Evolutionary conservation across 139 green algal species (phyloP).

Genomic region (Chlamydomonas sp.): DNA sequence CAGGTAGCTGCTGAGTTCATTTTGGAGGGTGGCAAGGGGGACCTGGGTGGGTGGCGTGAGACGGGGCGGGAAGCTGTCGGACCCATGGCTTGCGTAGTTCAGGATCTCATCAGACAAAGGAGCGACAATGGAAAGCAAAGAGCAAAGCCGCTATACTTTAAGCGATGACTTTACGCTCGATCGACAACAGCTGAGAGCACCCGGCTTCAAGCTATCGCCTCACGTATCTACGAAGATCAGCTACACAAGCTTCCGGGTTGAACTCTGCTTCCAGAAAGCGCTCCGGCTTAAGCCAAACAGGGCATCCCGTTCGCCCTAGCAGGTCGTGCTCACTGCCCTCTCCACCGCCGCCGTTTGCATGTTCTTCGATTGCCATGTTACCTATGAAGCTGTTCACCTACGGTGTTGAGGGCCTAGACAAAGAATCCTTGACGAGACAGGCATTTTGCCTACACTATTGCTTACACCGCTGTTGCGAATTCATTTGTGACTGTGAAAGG

Average conservation of each 20-base stretch:
- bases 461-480: too few relatives aligned
- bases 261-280: slow-evolving; percentile 79
- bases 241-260: slow-evolving; percentile 76
- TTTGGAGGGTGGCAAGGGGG: slow-evolving; percentile 83
- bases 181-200: too few relatives aligned
- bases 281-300: slow-evolving; percentile 86
- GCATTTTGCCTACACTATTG: too few relatives aligned
- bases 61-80: background rate
- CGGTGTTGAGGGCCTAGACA: too few relatives aligned
- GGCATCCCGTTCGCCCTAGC: slow-evolving; percentile 37
- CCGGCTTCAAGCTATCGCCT: slow-evolving; percentile 6
- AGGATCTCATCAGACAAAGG: too few relatives aligned
- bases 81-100: background rate
- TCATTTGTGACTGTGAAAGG: too few relatives aligned
- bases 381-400: too few relatives aligned
- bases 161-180: too few relatives aligned
- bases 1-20: slow-evolving; percentile 83
- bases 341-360: too few relatives aligned
- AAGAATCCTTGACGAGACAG: too few relatives aligned
- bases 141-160: background rate
- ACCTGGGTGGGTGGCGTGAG: slow-evolving; percentile 67
- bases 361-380: too few relatives aligned
- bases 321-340: background rate
- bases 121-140: background rate
- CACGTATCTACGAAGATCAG: slow-evolving; percentile 83